Evolutionary conservation across 2,329 filamentous ascomycete genomes (phyloP).

Genomic region (Colletotrichum horii): DNA sequence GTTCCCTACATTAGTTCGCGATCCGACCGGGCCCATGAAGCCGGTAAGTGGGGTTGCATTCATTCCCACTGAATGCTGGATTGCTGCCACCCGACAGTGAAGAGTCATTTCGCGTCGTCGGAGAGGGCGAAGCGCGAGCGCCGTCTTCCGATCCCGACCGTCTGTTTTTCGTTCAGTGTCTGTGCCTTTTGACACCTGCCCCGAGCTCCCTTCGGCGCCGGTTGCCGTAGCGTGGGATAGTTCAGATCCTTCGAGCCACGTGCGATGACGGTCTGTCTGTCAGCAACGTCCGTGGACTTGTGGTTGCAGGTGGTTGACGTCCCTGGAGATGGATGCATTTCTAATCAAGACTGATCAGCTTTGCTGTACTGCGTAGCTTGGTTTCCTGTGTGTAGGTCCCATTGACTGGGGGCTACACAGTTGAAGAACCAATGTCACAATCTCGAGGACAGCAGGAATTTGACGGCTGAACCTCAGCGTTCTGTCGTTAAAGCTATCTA

Average conservation of each 20-base stretch:
- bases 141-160: background rate
- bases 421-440: background rate
- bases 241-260: background rate
- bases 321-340: background rate
- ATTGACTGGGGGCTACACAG: too few relatives aligned
- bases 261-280: background rate
- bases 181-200: background rate
- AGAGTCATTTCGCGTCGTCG: background rate
- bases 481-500: background rate
- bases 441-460: background rate
- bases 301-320: background rate
- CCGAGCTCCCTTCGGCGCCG: background rate
- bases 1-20: background rate
- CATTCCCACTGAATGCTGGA: background rate
- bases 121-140: background rate
- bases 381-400: background rate
- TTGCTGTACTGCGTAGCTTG: background rate
- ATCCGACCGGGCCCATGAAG: background rate
- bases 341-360: background rate
- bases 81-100: background rate
- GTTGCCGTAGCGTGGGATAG: background rate
- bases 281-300: background rate
- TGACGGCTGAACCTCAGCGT: background rate
- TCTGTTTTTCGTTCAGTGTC: background rate
- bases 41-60: background rate